Evolutionary conservation across 2,329 filamentous ascomycete species (phyloP).

Genomic region (Didymella glomerata): DNA sequence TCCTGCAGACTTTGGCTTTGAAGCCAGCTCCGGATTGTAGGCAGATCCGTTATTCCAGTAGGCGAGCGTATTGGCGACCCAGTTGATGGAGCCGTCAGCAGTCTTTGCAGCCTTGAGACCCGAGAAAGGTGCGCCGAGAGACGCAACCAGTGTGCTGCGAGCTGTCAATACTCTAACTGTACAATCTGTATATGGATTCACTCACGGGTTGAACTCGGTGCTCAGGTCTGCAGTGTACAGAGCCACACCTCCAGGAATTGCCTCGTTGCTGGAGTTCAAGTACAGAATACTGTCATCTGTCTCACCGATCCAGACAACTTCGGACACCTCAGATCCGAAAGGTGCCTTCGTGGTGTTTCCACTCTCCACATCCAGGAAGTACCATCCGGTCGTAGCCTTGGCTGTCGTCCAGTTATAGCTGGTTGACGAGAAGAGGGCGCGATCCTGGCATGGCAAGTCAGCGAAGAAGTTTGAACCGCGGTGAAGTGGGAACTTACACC

Average conservation of each 20-base stretch:
- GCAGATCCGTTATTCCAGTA: slow-evolving; percentile 71
- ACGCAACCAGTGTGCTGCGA: slow-evolving; percentile 43
- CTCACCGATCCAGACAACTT: slow-evolving; percentile 47
- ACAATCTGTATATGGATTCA: neutral
- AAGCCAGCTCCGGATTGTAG: slow-evolving; percentile 69
- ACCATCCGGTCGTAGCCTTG: slow-evolving; percentile 59
- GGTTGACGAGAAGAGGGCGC: slow-evolving; percentile 46
- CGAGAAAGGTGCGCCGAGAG: slow-evolving; percentile 57
- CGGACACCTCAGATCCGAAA: slow-evolving; percentile 44
- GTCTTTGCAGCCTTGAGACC: slow-evolving; percentile 59
- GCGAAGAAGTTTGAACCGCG: neutral
- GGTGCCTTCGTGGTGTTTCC: slow-evolving; percentile 47
- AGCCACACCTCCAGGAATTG: slow-evolving; percentile 46
- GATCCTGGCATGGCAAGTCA: slow-evolving; percentile 37
- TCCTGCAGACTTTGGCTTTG: slow-evolving; percentile 68
- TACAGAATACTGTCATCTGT: slow-evolving; percentile 65
- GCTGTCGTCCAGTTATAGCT: slow-evolving; percentile 49
- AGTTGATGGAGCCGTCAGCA: slow-evolving; percentile 52
- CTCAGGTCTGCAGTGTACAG: slow-evolving; percentile 47
- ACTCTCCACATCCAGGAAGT: slow-evolving; percentile 42
- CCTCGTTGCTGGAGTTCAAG: slow-evolving; percentile 70
- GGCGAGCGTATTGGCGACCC: slow-evolving; percentile 66
- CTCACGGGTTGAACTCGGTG: slow-evolving; percentile 39
- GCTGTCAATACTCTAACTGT: neutral
- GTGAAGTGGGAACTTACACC: slow-evolving; percentile 33